Evolutionary conservation across 345 rosid species (phyloP).

Genomic region (Salix dunnii): DNA sequence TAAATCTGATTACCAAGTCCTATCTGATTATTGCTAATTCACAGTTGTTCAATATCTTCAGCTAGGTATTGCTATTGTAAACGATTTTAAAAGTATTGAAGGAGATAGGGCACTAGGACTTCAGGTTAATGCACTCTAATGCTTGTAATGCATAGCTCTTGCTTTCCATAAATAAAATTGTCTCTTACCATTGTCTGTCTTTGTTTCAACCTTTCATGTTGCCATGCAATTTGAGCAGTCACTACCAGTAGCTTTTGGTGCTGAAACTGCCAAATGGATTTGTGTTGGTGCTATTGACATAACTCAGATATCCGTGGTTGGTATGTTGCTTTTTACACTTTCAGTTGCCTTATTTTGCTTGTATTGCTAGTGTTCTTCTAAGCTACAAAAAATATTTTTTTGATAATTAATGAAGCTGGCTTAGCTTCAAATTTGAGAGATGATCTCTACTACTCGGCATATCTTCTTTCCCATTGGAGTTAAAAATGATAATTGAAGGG

Average conservation of each 20-base stretch:
- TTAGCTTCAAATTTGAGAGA: not conserved
- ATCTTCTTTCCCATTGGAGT: not conserved
- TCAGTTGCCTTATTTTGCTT: not conserved
- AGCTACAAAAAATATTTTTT: not conserved
- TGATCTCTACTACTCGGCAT: too few species aligned
- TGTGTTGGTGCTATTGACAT: conserved; percentile 96
- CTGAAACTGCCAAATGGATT: conserved; percentile 98
- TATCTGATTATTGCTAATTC: conserved; percentile 1
- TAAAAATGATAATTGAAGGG: not conserved
- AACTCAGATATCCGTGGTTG: conserved; percentile 90
- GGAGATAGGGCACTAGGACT: conserved; percentile 96
- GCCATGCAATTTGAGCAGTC: conserved; percentile 50
- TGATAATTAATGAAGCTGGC: not conserved
- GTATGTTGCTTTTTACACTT: conserved; percentile 34
- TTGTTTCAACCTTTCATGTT: conserved; percentile 1
- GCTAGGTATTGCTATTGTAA: conserved; percentile 92
- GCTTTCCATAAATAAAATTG: conserved; percentile 3
- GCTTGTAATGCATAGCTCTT: conserved; percentile 2
- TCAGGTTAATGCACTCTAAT: conserved; percentile 43
- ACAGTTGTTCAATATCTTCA: conserved; percentile 32
- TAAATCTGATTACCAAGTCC: not conserved
- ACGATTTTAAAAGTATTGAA: conserved; percentile 96
- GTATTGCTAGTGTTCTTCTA: not conserved
- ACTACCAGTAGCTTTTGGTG: conserved; percentile 93
- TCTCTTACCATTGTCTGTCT: not conserved